Base-by-base conservation (phyloP, 2,329 filamentous ascomycete genomes). In the Magnaporthiopsis incrustans region DNA sequence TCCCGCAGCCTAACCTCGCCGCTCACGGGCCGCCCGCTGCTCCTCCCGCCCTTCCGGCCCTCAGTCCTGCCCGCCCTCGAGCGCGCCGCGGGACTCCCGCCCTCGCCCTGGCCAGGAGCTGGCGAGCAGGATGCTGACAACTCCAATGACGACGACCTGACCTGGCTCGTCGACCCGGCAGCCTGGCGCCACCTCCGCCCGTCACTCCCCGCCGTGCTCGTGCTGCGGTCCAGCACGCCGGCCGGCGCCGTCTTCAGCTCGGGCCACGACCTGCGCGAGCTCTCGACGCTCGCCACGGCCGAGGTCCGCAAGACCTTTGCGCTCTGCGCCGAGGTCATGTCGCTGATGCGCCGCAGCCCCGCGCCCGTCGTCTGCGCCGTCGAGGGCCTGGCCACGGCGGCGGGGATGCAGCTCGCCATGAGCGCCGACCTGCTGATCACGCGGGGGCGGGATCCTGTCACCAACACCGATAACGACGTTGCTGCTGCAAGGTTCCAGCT, bases 341-440 rank as follows among this genome's bases (percentile, higher is more conserved):
- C 67, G 4, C 70, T 76, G 18, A 68, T 76, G 58, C 70, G 73
- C 3, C 70, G 64, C 60, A 75, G 71, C 35, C 73, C 74, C 0
- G 71, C 69, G 5, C 68, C 71, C 22, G 68, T 76, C 6, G 67
- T 76, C 25, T 70, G 68, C 26, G 69, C 70, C n/a, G 66, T 76
- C 53, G 69, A 73, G 27, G 74, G 73, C 2, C 68, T 72, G 22
- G 73, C 73, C 11, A 70, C 73, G 27, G 74, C 71, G 1, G 73
- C 74, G 0, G 74, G 73, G 5, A 70, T 70, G 60, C 73, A 75
- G 69, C 71, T 76, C 25, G 74, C 73, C 44, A 66, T 75, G 57
- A 67, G 70, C 3, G 67, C 72, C 1, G 74, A 76, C 66, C 60
- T 72, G 27, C 5, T 30, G 27, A 30, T 30, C 27, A 5, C 27